phyloP scores from a whole-genome alignment of 2,329 filamentous ascomycete species.

The Bipolaris zeicola region DNA sequence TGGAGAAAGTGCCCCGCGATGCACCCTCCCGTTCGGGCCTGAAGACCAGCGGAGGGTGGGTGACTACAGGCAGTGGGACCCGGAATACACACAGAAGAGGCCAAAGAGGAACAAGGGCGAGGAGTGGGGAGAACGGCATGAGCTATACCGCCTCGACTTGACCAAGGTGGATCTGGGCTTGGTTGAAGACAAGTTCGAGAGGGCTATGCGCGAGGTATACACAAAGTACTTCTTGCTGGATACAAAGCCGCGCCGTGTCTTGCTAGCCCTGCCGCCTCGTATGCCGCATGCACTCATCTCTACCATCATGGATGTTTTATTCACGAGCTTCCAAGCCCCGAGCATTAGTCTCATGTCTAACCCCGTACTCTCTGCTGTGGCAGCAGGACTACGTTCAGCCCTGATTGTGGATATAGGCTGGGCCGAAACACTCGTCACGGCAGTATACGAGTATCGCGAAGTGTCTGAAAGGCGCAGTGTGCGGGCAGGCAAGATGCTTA shows the following conservation, averaged over 20 bases:
- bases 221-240: conserved; percentile 75
- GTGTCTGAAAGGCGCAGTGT: conserved; percentile 72
- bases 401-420: conserved; percentile 90
- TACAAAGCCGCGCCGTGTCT: conserved; percentile 74
- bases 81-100: conserved; percentile 58
- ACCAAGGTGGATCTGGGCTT: conserved; percentile 75
- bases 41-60: conserved; percentile 78
- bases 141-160: conserved; percentile 82
- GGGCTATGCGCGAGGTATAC: conserved; percentile 79
- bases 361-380: conserved; percentile 74
- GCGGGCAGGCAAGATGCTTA: conserved; percentile 74
- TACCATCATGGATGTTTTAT: conserved; percentile 75
- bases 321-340: conserved; percentile 79
- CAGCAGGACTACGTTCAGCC: conserved; percentile 83
- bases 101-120: conserved; percentile 54
- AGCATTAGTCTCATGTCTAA: conserved; percentile 80
- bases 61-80: conserved; percentile 76
- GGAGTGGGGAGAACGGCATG: conserved; percentile 66
- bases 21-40: conserved; percentile 73
- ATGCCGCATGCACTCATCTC: conserved; percentile 80
- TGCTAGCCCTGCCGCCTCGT: conserved; percentile 76
- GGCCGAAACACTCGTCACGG: conserved; percentile 85
- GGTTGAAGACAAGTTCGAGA: conserved; percentile 84
- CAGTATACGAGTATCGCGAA: conserved; percentile 89
- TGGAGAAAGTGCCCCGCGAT: conserved; percentile 76